These are phyloP conservation scores for Ophiognomonia clavigignenti-juglandacearum DNA, from an alignment of 2,329 filamentous ascomycete genomes.

Conservation along the genomic window DNA sequence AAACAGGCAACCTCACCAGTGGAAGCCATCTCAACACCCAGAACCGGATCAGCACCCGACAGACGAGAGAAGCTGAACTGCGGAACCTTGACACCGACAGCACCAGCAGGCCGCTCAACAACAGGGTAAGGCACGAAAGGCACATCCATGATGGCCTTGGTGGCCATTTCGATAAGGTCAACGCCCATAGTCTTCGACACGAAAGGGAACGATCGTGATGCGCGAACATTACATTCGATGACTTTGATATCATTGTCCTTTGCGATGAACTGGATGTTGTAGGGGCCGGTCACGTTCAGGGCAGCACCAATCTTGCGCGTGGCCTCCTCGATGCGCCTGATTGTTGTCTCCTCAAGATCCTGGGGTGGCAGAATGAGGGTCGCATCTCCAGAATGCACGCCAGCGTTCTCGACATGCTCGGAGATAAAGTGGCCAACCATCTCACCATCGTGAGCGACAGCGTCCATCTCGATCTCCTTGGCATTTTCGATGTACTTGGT, in stretches of 20 bases:
- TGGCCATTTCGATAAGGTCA: slow-evolving; percentile 97
- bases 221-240: slow-evolving; percentile 97
- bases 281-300: slow-evolving; percentile 92
- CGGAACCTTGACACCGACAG: slow-evolving; percentile 94
- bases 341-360: slow-evolving; percentile 84
- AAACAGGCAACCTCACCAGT: slow-evolving; percentile 98
- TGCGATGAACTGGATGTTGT: slow-evolving; percentile 99
- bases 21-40: slow-evolving; percentile 98
- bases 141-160: slow-evolving; percentile 87
- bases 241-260: slow-evolving; percentile 99
- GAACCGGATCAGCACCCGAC: slow-evolving; percentile 89
- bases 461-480: slow-evolving; percentile 99
- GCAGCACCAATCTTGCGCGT: slow-evolving; percentile 93
- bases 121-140: slow-evolving; percentile 80
- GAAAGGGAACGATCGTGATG: slow-evolving; percentile 94
- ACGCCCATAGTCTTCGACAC: slow-evolving; percentile 98
- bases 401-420: slow-evolving; percentile 97
- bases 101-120: slow-evolving; percentile 69
- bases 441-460: slow-evolving; percentile 82
- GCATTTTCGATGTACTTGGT: slow-evolving; percentile 99
- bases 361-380: slow-evolving; percentile 93
- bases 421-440: slow-evolving; percentile 96
- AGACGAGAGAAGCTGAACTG: slow-evolving; percentile 99
- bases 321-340: slow-evolving; percentile 86
- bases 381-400: slow-evolving; percentile 96